Evolutionary conservation across 2,329 filamentous ascomycete genomes (phyloP), one percentile per base, ranked within the genome.

Genomic region (Verticillium nubilum): DNA sequence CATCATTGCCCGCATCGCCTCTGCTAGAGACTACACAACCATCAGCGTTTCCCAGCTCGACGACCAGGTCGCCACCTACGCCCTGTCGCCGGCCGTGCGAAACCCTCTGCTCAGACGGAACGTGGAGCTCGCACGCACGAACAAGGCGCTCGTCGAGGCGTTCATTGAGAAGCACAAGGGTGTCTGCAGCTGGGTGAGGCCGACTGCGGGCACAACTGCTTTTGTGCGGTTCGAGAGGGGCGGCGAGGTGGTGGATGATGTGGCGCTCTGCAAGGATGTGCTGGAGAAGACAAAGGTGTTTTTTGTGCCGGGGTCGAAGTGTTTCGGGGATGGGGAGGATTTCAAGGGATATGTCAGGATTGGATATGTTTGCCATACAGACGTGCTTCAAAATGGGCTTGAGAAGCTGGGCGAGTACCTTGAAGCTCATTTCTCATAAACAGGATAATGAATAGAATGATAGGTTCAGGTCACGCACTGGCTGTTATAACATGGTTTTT

Each of bases 21-120:
- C 77, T 15, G 86, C 87, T 1, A 80, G 91, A 47, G 88, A 95
- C 71, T 96, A 95, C 76, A 96, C 91, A 3, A 92, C 90, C 27
- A 96, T 96, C 67, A 90, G 88, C 42, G 91, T 96, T 0, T 90
- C 89, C n/a, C 86, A 88, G 68, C 76, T 97, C 6, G 91, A 96
- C 70, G 91, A 96, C 70, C 82, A 84, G 56, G 80, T 96, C 12
- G 92, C 91, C 2, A 82, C 84, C 28, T 94, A 87, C 68, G 92
- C 92, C 0, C 76, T 97, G 7, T 83, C 84, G 5, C 64, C 68
- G 5, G 64, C 69, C 2, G 78, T 84, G 2, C 70, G 72, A 28
- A 69, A 69, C 4, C 66, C 67, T 4, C 67, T 80, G 12, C 76
- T 83, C 1, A 75, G 78, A 33, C 87, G 88, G 23, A 83, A 92